These are phyloP conservation scores for Sporopachydermia lactativora DNA, from an alignment of 805 yeast genomes.

Conservation along the genomic window DNA sequence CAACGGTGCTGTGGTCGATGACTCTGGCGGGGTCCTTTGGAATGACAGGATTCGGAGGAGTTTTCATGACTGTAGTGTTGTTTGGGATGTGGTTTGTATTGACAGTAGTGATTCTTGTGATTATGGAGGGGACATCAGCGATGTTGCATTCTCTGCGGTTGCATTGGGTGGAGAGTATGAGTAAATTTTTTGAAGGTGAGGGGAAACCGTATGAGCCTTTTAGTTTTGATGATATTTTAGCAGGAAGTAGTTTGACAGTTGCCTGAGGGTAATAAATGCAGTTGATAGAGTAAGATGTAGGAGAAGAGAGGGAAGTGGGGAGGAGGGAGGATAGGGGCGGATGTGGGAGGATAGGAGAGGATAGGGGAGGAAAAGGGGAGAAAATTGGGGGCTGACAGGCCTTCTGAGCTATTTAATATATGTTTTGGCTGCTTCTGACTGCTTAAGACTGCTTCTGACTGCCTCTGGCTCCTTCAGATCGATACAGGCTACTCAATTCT, in stretches of 20 bases:
- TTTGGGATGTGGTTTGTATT: slow-evolving; percentile 93
- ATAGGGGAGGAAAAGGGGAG: too few species aligned
- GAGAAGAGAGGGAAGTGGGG: too few species aligned
- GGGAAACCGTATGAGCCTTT: slow-evolving; percentile 89
- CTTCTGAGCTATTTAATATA: too few species aligned
- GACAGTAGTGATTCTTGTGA: slow-evolving; percentile 80
- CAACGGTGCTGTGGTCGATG: slow-evolving; percentile 94
- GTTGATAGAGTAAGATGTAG: too few species aligned
- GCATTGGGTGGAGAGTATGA: slow-evolving; percentile 99
- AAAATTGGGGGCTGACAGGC: too few species aligned
- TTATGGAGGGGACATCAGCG: slow-evolving; percentile 98
- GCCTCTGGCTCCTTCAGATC: too few species aligned
- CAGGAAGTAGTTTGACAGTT: neutral
- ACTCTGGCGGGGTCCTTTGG: slow-evolving; percentile 73
- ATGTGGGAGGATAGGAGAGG: too few species aligned
- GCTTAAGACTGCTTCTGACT: too few species aligned
- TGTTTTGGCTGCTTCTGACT: too few species aligned
- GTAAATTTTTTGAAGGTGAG: slow-evolving; percentile 95
- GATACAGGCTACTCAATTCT: too few species aligned
- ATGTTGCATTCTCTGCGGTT: slow-evolving; percentile 97
- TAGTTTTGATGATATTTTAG: slow-evolving; percentile 32
- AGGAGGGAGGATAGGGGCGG: too few species aligned
- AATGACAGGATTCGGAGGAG: slow-evolving; percentile 50
- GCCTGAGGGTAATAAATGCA: too few species aligned
- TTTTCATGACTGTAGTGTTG: slow-evolving; percentile 58